Evolutionary conservation across 768 basidiomycete species (phyloP), one percentile per base, ranked within the genome.

Genomic region (Nevesoporus exiguus): DNA sequence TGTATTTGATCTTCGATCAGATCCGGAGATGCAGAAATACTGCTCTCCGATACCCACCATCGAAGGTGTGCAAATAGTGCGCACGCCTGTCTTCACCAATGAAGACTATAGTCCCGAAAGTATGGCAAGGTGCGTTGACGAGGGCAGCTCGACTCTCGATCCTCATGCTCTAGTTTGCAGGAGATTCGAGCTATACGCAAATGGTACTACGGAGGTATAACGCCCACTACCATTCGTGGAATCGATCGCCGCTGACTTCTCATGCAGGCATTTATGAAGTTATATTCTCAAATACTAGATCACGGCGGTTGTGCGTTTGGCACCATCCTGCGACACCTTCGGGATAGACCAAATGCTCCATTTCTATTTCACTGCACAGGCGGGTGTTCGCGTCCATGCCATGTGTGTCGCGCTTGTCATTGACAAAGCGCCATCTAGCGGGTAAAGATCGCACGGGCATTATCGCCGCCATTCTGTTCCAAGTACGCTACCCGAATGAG

Each of bases 371-470:
- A 92, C 61, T 93, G 90, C 60, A 91, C 90, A 50, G 80, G 79
- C 78, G 29, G n/a, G 61, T 54, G 13, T 59, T 42, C 24, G 5
- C 17, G 6, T 25, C 30, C n/a, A n/a, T n/a, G n/a, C 2, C 13
- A 29, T 4, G 27, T 29, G 3, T 13, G 7, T 40, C 10, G 10
- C 21, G 4, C 17, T 37, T 21, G 22, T 39, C 30, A 22, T 29
- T 50, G 25, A 64, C 41, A 31, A 4, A 13, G 27, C 24, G 10
- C 33, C 8, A 21, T 34, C 14, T 25, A 80, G 90, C 88, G 25
- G 90, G 90, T 3, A 93, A 92, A 67, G 90, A 93, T 70, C 74
- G 90, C 61, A 92, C 90, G 2, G 90, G 89, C 15, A 72, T 92
- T 22, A 70, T 86, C 34, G 86, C 88, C 14, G 89, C 89, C 7